Percentiles rank a stretch among this genome's conserved stretches.
Evolutionary conservation across 2,329 filamentous ascomycete genomes (phyloP).

Genomic region (Penicillium rolfsii): DNA sequence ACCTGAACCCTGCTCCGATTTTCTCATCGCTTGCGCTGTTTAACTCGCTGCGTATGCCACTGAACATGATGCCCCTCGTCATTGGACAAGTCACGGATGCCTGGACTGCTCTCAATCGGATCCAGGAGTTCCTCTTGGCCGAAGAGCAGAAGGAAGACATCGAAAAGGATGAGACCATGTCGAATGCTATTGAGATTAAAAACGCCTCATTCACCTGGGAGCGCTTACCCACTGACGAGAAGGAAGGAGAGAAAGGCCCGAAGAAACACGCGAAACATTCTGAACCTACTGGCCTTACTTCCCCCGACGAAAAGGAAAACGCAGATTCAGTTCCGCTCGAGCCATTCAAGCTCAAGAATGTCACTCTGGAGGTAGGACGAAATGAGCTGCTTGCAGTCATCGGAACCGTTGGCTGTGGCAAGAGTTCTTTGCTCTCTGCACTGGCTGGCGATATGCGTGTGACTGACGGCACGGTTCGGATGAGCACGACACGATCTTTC

Average conservation of each 20-base stretch:
- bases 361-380: conserved; percentile 41
- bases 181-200: conserved; percentile 67
- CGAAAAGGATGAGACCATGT: conserved; percentile 56
- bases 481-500: conserved; percentile 80
- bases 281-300: conserved; percentile 35
- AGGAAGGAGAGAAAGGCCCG: conserved; percentile 17
- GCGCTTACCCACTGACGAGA: conserved; percentile 36
- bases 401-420: conserved; percentile 72
- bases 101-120: conserved; percentile 78
- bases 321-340: conserved; percentile 30
- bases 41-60: conserved; percentile 84
- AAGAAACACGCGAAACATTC: conserved; percentile 44
- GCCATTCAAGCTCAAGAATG: conserved; percentile 47
- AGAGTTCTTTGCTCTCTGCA: conserved; percentile 84
- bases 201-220: conserved; percentile 73
- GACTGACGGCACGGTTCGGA: conserved; percentile 74
- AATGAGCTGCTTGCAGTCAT: conserved; percentile 65
- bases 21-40: conserved; percentile 95
- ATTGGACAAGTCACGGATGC: conserved; percentile 90
- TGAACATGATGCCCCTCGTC: conserved; percentile 86
- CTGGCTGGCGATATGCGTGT: conserved; percentile 85
- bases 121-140: conserved; percentile 83
- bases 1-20: conserved; percentile 72
- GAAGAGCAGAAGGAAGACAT: conserved; percentile 82
- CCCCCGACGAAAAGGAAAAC: conserved; percentile 18